Evolutionary conservation across 371 early-diverging fungal species (phyloP).

Genomic region (Circinella umbellata): DNA sequence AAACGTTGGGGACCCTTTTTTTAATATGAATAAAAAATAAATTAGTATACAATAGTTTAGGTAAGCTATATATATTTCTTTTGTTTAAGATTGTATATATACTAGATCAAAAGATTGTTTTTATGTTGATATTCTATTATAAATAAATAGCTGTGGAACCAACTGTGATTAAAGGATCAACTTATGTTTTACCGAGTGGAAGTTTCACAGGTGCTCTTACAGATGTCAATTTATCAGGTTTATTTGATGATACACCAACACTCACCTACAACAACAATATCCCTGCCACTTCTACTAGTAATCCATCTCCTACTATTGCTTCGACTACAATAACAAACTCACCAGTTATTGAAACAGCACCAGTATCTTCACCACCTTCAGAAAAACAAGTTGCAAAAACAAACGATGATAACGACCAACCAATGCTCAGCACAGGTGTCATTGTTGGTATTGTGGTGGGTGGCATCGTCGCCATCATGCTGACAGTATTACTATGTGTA

Average conservation of each 20-base stretch:
- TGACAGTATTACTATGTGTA: neutral
- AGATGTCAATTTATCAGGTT: slow-evolving; percentile 20
- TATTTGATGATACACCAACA: slow-evolving; percentile 16
- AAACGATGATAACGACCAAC: neutral
- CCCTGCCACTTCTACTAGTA: neutral
- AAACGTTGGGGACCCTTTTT: no score
- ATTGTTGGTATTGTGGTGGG: slow-evolving; percentile 18
- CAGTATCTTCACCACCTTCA: neutral
- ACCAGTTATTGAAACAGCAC: neutral
- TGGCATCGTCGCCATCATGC: neutral
- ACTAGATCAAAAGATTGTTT: no score
- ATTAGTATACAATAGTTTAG: no score
- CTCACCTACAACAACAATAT: neutral
- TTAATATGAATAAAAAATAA: no score
- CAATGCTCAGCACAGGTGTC: slow-evolving; percentile 6
- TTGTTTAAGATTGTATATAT: no score
- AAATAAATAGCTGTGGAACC: neutral
- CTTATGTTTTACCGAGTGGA: slow-evolving; percentile 13
- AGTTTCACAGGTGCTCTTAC: slow-evolving; percentile 19
- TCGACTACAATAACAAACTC: slow-evolving; percentile 2
- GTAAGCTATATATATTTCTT: no score
- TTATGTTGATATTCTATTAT: neutral
- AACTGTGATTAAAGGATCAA: slow-evolving; percentile 13
- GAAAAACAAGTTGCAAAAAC: neutral
- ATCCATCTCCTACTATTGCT: neutral